Percentiles rank a stretch among this genome's conserved stretches.
phyloP scores from a whole-genome alignment of 768 basidiomycete genomes.

The Tricholoma terreum region DNA sequence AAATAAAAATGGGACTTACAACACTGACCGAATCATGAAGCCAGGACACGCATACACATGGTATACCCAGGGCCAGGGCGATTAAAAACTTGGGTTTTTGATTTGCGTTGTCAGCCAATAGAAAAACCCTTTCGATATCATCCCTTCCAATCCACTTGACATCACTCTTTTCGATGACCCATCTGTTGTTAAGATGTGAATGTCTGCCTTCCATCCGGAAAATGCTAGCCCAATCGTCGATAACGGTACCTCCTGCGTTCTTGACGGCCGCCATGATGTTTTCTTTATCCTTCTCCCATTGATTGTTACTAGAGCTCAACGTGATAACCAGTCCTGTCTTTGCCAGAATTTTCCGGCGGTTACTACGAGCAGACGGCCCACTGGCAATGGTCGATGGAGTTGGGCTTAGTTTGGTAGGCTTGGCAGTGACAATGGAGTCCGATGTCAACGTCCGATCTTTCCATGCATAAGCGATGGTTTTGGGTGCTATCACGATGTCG shows the following conservation, averaged over 20 bases:
- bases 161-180: conserved; percentile 49
- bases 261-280: conserved; percentile 42
- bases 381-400: conserved; percentile 49
- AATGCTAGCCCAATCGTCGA: conserved; percentile 61
- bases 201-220: conserved; percentile 55
- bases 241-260: conserved; percentile 49
- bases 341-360: conserved; percentile 36
- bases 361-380: conserved; percentile 27
- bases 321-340: conserved; percentile 63
- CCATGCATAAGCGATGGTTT: conserved; percentile 52
- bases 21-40: conserved; percentile 36
- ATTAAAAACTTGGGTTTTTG: conserved; percentile 79
- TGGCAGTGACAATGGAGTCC: conserved; percentile 40
- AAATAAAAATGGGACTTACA: conserved; percentile 22
- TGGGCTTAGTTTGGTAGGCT: conserved; percentile 33
- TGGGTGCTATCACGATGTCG: conserved; percentile 49
- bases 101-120: conserved; percentile 62
- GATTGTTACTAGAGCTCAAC: conserved; percentile 45
- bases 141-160: conserved; percentile 41
- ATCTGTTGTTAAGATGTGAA: conserved; percentile 41
- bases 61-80: conserved; percentile 83
- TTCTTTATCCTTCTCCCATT: conserved; percentile 41
- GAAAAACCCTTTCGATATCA: conserved; percentile 55
- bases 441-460: conserved; percentile 44
- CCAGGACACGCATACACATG: conserved; percentile 67